phyloP scores from a whole-genome alignment of 2,329 filamentous ascomycete genomes.

The Sclerotinia subarctica region DNA sequence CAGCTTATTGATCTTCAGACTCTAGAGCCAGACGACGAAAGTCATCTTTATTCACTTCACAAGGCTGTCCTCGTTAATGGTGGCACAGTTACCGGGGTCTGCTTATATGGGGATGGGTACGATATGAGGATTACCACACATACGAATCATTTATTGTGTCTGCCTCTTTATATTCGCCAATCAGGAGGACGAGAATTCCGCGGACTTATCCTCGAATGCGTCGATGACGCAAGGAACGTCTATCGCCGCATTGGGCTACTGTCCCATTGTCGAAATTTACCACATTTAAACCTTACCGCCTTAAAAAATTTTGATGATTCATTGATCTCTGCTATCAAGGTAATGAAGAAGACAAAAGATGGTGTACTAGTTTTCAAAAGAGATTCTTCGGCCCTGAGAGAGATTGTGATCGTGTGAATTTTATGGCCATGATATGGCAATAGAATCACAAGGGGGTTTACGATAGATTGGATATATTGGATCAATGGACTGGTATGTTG shows the following conservation, averaged over 20 bases:
- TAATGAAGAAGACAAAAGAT: not conserved
- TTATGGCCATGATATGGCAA: rapidly evolving
- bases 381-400: not conserved
- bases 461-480: too few relatives aligned
- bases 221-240: not conserved
- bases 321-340: not conserved
- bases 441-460: too few relatives aligned
- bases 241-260: not conserved
- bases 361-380: not conserved
- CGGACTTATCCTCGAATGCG: not conserved
- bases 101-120: too few relatives aligned
- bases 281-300: too few relatives aligned
- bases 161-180: not conserved
- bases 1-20: not conserved
- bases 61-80: too few relatives aligned
- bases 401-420: not conserved
- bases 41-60: not conserved
- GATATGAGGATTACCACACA: not conserved
- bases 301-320: not conserved
- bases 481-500: not conserved
- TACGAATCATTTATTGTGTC: rapidly evolving
- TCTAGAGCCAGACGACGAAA: too few relatives aligned
- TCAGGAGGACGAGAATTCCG: rapidly evolving
- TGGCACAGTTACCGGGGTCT: too few relatives aligned
- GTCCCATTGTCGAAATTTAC: rapidly evolving